Base-by-base conservation (phyloP, 139 green algal species). In the Chlorokybus atmophyticus region DNA sequence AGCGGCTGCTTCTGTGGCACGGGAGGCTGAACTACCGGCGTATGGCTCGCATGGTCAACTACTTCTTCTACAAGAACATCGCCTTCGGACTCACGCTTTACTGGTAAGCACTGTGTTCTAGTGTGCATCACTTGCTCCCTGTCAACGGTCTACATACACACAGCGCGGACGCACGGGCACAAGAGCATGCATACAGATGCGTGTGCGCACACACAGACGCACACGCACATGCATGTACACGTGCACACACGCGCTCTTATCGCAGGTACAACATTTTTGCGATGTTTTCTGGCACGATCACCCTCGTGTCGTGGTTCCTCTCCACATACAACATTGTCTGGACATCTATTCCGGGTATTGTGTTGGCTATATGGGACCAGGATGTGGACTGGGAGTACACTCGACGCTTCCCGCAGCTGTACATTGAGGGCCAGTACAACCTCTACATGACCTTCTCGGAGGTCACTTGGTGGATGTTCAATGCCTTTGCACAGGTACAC, bases 1-100 rank as follows among this genome's bases (percentile, higher is more conserved):
- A 84, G 29, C 77, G 83, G 19, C 79, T 97, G 64, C 60, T 97
- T 57, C 76, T 97, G 26, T 59, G 95, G 40, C 90, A 97, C 63
- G 90, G 90, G 19, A 74, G 83, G 54, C 83, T 82, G 73, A 77
- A 63, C 49, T 92, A 90, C 74, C 88, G 90, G 69, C 79, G 44
- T 21, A 53, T 24, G 19, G 17, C 44, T 19, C 44, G 6, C 40
- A 19, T 26, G 42, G 44, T 65, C 52, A 64, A 40, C n/a, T 98
- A 97, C 75, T 88, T 85, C 32, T 95, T 98, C 81, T 97, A 93
- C 78, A 98, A 96, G 75, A 96, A 96, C 75, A 85, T 95, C 63
- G 76, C 79, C 14, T 90, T 94, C 66, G 87, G 81, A 51, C 70
- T 95, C 55, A 72, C 57, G 38, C 50, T 78, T 42, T 78, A 80